Conservation (phyloP, 371 early-diverging fungal species). For the Mortierella sp. region DNA sequence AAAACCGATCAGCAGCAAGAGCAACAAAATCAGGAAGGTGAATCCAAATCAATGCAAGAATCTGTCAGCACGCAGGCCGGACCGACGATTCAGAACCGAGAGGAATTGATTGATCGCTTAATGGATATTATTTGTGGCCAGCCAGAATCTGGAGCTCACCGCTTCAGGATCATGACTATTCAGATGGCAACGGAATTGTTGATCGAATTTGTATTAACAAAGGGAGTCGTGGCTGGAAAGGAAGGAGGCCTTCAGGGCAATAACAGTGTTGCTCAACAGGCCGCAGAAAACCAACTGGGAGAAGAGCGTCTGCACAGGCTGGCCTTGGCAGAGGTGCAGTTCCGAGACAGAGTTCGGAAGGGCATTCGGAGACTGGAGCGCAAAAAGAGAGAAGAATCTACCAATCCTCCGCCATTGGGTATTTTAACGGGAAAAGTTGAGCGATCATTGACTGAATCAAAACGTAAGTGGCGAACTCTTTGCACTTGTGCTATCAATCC, state of each 20-base stretch:
- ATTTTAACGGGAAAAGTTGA: conserved; percentile 36
- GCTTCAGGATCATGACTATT: conserved; percentile 52
- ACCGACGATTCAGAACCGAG: conserved; percentile 37
- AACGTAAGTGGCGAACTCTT: conserved; percentile 27
- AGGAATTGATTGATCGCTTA: conserved; percentile 45
- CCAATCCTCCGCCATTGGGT: conserved; percentile 25
- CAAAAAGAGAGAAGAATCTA: conserved; percentile 11
- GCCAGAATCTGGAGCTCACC: conserved; percentile 45
- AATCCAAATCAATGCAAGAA: conserved; percentile 8
- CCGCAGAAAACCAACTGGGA: conserved; percentile 35
- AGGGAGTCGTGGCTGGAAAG: conserved; percentile 19
- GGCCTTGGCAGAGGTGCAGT: conserved; percentile 43
- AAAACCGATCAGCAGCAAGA: neutral
- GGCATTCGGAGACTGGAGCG: conserved; percentile 35
- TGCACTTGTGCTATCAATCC: neutral
- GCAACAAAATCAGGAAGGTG: conserved; percentile 8
- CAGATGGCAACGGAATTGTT: conserved; percentile 49
- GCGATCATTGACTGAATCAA: conserved; percentile 37
- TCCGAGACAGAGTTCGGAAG: conserved; percentile 40
- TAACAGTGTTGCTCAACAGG: conserved; percentile 20
- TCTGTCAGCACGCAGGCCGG: conserved; percentile 14
- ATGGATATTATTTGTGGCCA: conserved; percentile 47
- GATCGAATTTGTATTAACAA: conserved; percentile 48
- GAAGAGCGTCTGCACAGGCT: conserved; percentile 43
- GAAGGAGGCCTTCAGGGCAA: conserved; percentile 9